Percentiles rank a stretch among this genome's conserved stretches.
Conservation (phyloP, 1,284 basidiomycete genomes). For the Irpex sp. region DNA sequence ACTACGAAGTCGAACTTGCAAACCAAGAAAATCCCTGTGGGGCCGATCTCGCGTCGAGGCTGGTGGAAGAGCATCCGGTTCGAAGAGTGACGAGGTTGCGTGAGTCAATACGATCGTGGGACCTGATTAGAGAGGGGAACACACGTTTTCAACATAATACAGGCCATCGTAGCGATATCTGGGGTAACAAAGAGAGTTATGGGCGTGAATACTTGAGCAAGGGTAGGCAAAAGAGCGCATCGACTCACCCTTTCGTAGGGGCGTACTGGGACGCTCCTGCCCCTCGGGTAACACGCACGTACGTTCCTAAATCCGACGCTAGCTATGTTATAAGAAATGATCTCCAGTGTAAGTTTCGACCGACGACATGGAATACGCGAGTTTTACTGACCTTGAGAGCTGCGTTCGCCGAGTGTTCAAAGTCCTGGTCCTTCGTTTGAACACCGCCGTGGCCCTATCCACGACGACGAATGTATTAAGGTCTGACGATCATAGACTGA, state of each 20-base stretch:
- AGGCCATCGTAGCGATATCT: background rate
- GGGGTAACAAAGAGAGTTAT: background rate
- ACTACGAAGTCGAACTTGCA: background rate
- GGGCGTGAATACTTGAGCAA: background rate
- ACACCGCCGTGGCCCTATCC: background rate
- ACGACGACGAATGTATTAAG: background rate
- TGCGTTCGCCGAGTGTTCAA: background rate
- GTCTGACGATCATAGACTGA: background rate
- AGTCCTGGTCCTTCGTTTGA: background rate
- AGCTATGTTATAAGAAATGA: background rate
- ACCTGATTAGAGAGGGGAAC: too few species aligned
- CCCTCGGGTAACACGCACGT: background rate
- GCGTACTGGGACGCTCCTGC: background rate
- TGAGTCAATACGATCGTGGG: too few species aligned
- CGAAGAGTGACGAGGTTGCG: background rate
- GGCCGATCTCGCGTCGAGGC: background rate
- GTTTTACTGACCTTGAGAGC: background rate
- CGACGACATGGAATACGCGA: background rate
- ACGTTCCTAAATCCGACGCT: background rate
- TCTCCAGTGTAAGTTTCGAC: background rate
- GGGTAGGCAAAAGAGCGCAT: background rate
- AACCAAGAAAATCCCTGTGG: background rate
- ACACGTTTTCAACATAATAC: background rate
- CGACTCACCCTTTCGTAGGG: background rate
- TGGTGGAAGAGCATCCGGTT: background rate